Percentiles rank a stretch among this genome's conserved stretches.
These are phyloP conservation scores for Acarospora socialis DNA, from an alignment of 2,329 filamentous ascomycete genomes.

Conservation along the genomic window DNA sequence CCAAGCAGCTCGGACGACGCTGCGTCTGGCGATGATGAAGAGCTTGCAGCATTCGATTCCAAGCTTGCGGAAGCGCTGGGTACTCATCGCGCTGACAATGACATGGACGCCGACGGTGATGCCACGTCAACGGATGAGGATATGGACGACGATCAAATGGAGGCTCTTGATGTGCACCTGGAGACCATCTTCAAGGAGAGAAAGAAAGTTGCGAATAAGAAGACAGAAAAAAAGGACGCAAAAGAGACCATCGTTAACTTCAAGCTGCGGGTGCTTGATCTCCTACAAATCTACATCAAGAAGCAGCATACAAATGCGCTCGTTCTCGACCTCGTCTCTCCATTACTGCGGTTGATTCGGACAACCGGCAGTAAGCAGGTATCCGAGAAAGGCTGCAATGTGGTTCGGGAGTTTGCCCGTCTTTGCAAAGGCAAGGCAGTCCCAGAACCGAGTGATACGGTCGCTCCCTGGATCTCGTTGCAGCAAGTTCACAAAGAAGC, in stretches of 20 bases:
- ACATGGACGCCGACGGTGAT: constrained; percentile 39
- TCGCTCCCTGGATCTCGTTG: constrained; percentile 48
- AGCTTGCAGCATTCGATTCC: constrained; percentile 52
- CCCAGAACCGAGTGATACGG: constrained; percentile 28
- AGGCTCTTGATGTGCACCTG: constrained; percentile 70
- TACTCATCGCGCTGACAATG: constrained; percentile 46
- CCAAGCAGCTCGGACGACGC: constrained; percentile 21
- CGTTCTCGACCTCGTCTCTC: constrained; percentile 56
- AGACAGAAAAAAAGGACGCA: constrained; percentile 74
- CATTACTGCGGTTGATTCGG: constrained; percentile 61
- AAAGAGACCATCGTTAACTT: constrained; percentile 85
- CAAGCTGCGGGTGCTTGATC: constrained; percentile 83
- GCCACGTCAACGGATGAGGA: constrained; percentile 53
- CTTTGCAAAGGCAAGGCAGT: constrained; percentile 38
- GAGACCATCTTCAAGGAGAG: constrained; percentile 73
- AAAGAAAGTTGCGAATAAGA: constrained; percentile 52
- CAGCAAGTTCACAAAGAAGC: constrained; percentile 53
- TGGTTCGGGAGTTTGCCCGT: constrained; percentile 59
- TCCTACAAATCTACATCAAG: constrained; percentile 73
- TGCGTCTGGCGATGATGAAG: constrained; percentile 35
- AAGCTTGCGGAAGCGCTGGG: constrained; percentile 66
- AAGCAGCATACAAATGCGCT: constrained; percentile 56
- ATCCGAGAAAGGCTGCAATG: constrained; percentile 54
- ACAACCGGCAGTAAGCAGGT: constrained; percentile 66
- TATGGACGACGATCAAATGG: constrained; percentile 95